These are phyloP conservation scores for Calonectria naviculata DNA, from an alignment of 2,329 filamentous ascomycete species.

Conservation along the genomic window DNA sequence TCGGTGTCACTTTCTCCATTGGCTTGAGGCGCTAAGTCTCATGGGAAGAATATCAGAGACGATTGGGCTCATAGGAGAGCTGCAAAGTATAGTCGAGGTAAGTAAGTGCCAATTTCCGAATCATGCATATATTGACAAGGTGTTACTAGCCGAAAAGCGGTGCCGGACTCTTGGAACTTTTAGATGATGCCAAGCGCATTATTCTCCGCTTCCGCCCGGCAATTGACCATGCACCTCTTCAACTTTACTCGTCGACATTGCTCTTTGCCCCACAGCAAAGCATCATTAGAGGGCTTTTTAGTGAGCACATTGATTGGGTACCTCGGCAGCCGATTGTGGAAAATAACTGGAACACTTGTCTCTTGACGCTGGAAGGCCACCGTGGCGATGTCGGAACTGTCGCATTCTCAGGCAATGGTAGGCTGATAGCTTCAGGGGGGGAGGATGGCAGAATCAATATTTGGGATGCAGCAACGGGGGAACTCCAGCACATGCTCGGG, in stretches of 20 bases:
- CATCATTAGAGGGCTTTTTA: constrained; percentile 23
- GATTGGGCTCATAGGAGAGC: constrained; percentile 9
- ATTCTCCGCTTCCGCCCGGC: constrained; percentile 7
- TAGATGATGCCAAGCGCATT: constrained; percentile 32
- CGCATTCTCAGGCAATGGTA: background rate
- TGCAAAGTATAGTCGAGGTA: constrained; percentile 11
- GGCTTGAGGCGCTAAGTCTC: constrained; percentile 31
- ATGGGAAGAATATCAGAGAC: background rate
- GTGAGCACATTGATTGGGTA: constrained; percentile 28
- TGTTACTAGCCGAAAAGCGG: constrained; percentile 5
- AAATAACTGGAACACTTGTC: constrained; percentile 29
- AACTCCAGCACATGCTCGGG: background rate
- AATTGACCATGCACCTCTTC: constrained; percentile 35
- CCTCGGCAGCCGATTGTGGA: constrained; percentile 14
- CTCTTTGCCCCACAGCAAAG: constrained; percentile 38
- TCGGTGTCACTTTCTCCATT: constrained; percentile 25
- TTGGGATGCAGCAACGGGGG: background rate
- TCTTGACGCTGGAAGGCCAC: constrained; percentile 20
- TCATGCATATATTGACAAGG: background rate
- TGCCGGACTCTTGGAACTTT: background rate
- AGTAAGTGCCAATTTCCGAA: background rate
- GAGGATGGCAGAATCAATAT: background rate
- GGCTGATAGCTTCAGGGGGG: background rate
- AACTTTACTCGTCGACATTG: constrained; percentile 40
- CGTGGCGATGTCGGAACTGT: background rate